Evolutionary conservation across 441 rosid species (phyloP).

Genomic region (Bocquillonia castaneifolia): DNA sequence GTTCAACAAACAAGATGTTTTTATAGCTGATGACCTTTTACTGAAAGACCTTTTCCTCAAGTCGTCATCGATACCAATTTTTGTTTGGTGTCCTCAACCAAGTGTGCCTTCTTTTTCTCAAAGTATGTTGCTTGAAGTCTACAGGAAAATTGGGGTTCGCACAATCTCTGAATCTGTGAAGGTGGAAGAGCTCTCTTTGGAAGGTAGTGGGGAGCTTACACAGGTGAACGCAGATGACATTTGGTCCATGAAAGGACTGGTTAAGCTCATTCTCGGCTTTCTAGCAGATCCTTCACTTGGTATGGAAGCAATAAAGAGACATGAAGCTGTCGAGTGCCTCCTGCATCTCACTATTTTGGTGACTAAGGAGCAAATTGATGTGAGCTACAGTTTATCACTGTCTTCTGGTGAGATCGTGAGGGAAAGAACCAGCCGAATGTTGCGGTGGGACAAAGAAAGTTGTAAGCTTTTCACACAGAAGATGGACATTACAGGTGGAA

Average conservation of each 20-base stretch:
- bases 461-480: slow-evolving; percentile 43
- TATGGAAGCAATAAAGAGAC: slow-evolving; percentile 49
- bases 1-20: slow-evolving; percentile 40
- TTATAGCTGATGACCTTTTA: slow-evolving; percentile 63
- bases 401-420: slow-evolving; percentile 37
- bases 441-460: slow-evolving; percentile 58
- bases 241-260: slow-evolving; percentile 33
- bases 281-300: slow-evolving; percentile 41
- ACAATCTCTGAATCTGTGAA: slow-evolving; percentile 46
- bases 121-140: slow-evolving; percentile 42
- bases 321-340: slow-evolving; percentile 39
- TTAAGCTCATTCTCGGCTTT: slow-evolving; percentile 53
- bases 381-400: slow-evolving; percentile 36
- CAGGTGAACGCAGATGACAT: slow-evolving; percentile 23
- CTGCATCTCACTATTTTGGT: slow-evolving; percentile 34
- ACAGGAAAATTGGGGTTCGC: slow-evolving; percentile 52
- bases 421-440: slow-evolving; percentile 29
- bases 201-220: slow-evolving; percentile 16
- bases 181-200: slow-evolving; percentile 33
- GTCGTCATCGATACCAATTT: slow-evolving; percentile 34
- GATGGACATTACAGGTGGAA: slow-evolving; percentile 31
- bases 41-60: slow-evolving; percentile 45
- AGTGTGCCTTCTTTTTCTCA: slow-evolving; percentile 38
- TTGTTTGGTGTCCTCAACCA: slow-evolving; percentile 67
- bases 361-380: slow-evolving; percentile 35